phyloP scores from a whole-genome alignment of 31 red algal species.

The Porphyra umbilicalis region DNA sequence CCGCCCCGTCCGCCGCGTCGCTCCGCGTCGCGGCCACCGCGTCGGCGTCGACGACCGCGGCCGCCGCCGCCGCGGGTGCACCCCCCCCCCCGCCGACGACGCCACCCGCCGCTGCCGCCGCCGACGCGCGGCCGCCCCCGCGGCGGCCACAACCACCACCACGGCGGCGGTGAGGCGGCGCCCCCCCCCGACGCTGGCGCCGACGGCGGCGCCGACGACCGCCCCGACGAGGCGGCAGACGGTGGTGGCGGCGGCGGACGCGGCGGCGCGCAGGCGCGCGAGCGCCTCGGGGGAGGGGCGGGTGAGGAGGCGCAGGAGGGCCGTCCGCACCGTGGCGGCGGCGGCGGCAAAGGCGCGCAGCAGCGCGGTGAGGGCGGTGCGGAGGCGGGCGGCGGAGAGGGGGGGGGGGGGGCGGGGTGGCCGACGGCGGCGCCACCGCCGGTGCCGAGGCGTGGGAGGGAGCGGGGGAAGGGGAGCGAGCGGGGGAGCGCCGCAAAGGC shows the following conservation, averaged over 20 bases:
- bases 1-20: not conserved
- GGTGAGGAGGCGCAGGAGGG: not conserved
- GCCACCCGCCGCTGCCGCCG: not conserved
- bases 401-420: not conserved
- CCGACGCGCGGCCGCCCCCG: not conserved
- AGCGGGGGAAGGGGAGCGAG: not conserved
- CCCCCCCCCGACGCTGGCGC: not conserved
- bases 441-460: not conserved
- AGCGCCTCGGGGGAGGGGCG: not conserved
- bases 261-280: not conserved
- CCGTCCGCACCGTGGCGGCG: not conserved
- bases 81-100: too few relatives aligned
- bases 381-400: not conserved
- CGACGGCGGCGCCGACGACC: not conserved
- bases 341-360: not conserved
- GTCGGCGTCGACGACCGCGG: not conserved
- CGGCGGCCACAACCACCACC: not conserved
- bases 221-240: not conserved
- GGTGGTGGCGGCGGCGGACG: not conserved
- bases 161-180: not conserved
- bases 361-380: not conserved
- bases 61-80: too few relatives aligned
- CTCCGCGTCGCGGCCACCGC: not conserved
- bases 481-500: not conserved
- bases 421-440: not conserved